Evolutionary conservation across 2,329 filamentous ascomycete species (phyloP), one percentile per base, ranked within the genome.

Genomic region (Botrytis tulipae): DNA sequence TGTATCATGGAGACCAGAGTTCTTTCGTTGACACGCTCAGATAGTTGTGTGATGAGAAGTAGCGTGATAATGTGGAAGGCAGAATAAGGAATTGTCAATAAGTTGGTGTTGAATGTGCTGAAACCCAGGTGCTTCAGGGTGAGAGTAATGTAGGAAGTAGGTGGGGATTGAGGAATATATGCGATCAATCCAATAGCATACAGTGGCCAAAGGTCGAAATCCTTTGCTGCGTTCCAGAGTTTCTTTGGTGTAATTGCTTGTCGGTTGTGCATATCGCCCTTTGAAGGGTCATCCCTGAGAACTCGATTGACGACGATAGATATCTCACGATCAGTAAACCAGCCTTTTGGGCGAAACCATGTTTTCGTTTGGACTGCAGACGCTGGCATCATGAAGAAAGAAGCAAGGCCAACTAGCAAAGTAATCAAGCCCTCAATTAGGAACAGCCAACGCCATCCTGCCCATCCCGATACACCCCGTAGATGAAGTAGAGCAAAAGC

Each of bases 271-370:
- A 91, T 89, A 67, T 85, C 85, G 32, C 84, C 78, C 84, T 86
- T 59, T 81, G 82, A 76, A 29, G 77, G 77, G 66, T 88, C 87
- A 73, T 89, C 87, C 9, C 87, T 84, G 42, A 82, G 76, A 35
- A 90, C 84, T 46, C 86, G 86, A 77, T 91, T 91, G 10, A 91
- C 89, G 82, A 92, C 88, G 74, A 92, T 91, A 76, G 88, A 88
- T 77, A 90, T 88, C 79, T 92, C 89, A 32, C 82, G 85, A 73
- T 90, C 88, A 18, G 81, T 86, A 79, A 92, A 90, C 86, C 89
- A 90, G 4, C 90, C 82, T 70, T 88, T 88, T 51, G 89, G 87
- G 4, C 88, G 84, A 76, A 89, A 88, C 77, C 84, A 84, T 57
- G 74, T 29, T 63, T 78, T 78, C 0, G 91, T 92, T 76, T 90